A percentile compares a stretch with the other conserved stretches of the same genome.
Conservation (phyloP, 2,329 filamentous ascomycete genomes). For the Clarireedia hainanense region DNA sequence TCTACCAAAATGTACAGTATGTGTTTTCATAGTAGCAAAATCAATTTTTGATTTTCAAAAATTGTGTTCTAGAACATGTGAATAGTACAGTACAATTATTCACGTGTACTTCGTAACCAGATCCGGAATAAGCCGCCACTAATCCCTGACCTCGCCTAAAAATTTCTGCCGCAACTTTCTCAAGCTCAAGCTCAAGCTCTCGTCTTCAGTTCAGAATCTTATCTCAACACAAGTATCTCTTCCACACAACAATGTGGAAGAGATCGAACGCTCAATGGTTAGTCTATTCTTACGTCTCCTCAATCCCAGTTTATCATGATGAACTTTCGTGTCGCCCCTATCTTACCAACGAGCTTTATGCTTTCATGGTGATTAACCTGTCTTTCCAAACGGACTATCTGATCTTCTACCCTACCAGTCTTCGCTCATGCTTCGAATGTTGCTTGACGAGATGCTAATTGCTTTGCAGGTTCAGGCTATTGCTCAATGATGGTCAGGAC, state of each 20-base stretch:
- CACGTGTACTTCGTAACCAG: too few relatives aligned
- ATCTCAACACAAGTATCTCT: neutral
- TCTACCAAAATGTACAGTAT: too few relatives aligned
- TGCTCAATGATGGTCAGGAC: neutral
- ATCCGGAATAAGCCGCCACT: too few relatives aligned
- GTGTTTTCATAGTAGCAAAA: too few relatives aligned
- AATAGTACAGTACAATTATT: too few relatives aligned
- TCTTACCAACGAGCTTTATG: constrained; percentile 37
- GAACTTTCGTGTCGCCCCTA: constrained; percentile 52
- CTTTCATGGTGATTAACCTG: constrained; percentile 48
- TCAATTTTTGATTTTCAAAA: too few relatives aligned
- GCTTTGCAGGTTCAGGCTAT: constrained; percentile 4
- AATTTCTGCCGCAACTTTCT: too few relatives aligned
- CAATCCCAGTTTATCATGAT: constrained; percentile 35
- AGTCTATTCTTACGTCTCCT: constrained; percentile 1
- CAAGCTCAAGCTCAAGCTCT: constrained; percentile 1
- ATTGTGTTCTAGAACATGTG: too few relatives aligned
- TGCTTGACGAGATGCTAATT: constrained; percentile 12
- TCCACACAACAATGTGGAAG: neutral
- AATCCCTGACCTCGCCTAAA: too few relatives aligned
- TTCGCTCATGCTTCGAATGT: neutral
- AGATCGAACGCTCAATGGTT: neutral
- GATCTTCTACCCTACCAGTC: constrained; percentile 24
- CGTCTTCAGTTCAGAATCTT: neutral
- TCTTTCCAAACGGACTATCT: constrained; percentile 51